Evolutionary conservation across 2,329 filamentous ascomycete genomes (phyloP), one percentile per base, ranked within the genome.

Genomic region (Beauveria bassiana): DNA sequence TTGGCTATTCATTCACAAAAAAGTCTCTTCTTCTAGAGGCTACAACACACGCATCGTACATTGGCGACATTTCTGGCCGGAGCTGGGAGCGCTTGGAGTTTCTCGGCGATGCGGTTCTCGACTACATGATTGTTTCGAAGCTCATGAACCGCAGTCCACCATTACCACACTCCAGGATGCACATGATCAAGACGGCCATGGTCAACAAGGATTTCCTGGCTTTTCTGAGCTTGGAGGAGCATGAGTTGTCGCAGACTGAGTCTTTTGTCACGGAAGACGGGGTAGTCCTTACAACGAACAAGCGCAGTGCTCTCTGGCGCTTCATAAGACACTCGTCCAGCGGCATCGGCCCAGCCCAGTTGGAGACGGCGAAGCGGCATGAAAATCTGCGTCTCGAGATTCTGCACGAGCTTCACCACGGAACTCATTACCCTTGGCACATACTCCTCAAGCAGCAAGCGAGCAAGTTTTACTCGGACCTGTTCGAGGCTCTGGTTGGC

Each of bases 51-150:
- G 78, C 85, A 0, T 93, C 90, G 0, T 77, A 77, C 34, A 73
- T 75, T 18, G 76, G 80, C 5, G 77, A 78, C 2, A 78, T 74
- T 24, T 62, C 64, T 1, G 64, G 65, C 16, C 67, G 69, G 51
- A 75, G 75, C 0, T 80, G 85, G 14, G 89, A 97, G 66, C 84
- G 92, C 0, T 81, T 97, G 1, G 93, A 97, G 69, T 96, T 95
- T 68, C 77, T 97, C 0, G 93, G 93, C 1, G 93, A 98, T 67
- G 84, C 91, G 0, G 78, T 97, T 2, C 83, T 98, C 0, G 93
- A 98, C 72, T 82, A 86, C 66, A 77, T 96, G 61, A 77, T 97
- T 54, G 85, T 90, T 8, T 77, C 75, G 0, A 78, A 75, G n/a
- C 74, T 93, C 6, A 89, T 84, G 71, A 68, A 70, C 2, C 65